Base-by-base conservation (phyloP, 257 asterid species). In the Solanum ossicruentum region DNA sequence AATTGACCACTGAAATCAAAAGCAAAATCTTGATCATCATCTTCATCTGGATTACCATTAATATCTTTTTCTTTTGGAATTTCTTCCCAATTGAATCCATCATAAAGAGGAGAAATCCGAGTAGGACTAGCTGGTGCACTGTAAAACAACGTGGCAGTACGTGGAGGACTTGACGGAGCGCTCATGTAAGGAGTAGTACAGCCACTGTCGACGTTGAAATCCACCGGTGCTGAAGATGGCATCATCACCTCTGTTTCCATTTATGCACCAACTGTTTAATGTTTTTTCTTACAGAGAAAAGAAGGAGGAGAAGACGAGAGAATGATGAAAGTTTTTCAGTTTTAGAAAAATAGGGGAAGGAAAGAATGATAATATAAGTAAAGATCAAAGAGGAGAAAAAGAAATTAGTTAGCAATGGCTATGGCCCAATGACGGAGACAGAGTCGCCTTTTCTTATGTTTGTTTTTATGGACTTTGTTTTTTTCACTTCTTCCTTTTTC, bases 41-140 rank as follows among this genome's bases (percentile, higher is more conserved):
- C 87, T 61, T 85, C 90, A 43, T 90, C 84, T 73, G 85, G 84
- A n/a, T 51, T 66, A 36, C 41, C 41, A 36, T 36, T 5, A 36
- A 36, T 36, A 65, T 63, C 49, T 39, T 70, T 87, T 9, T 80
- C 10, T 61, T 93, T 93, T 5, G 97, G 93, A 12, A 52, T 86
- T 45, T 91, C 91, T 75, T 93, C 98, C 99, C 98, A 94, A 83
- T 72, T n/a, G 87, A 92, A 93, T 15, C 51, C 82, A 26, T 77
- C 0, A 94, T 95, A 26, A 91, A 88, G 86, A 87, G 91, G 63
- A 21, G 90, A 78, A 28, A 78, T 81, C 11, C 92, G 84, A 11
- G 89, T 85, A 83, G 97, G 95, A 84, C 93, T 90, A 39, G 91
- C 63, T n/a, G 98, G 97, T 86, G 95, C 95, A 84, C 98, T 95